phyloP scores from a whole-genome alignment of 2,329 filamentous ascomycete genomes.

The Pseudogymnoascus sp. region DNA sequence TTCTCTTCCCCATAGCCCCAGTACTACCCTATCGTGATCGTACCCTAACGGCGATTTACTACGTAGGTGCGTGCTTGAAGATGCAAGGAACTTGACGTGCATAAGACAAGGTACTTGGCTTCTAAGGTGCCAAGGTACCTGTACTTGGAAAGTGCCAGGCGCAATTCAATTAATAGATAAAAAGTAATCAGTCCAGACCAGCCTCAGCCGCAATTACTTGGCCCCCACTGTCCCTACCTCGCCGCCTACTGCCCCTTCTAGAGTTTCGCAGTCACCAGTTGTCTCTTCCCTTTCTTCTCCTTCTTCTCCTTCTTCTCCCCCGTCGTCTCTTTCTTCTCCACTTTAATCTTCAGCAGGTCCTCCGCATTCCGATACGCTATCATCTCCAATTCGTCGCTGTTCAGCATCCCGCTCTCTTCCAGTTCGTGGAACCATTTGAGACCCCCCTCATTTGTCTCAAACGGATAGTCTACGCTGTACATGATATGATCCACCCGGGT shows the following conservation, averaged over 20 bases:
- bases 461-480: constrained; percentile 52
- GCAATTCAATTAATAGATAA: too few relatives aligned
- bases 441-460: constrained; percentile 40
- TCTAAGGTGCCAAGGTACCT: background rate
- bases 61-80: background rate
- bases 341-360: constrained; percentile 30
- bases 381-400: constrained; percentile 38
- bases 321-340: background rate
- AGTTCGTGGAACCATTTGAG: constrained; percentile 40
- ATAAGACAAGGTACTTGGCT: background rate
- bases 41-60: background rate
- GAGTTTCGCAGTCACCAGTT: background rate
- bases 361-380: constrained; percentile 46
- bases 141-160: background rate
- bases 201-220: background rate
- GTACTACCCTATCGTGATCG: background rate
- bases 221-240: too few relatives aligned
- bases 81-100: background rate
- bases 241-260: background rate
- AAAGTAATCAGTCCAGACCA: background rate
- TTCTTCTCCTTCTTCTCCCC: background rate
- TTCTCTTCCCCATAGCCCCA: too few relatives aligned
- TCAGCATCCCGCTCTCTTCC: constrained; percentile 40
- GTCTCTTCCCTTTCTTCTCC: too few relatives aligned
- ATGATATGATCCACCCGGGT: constrained; percentile 42